Evolutionary conservation across 495 filamentous ascomycete species (phyloP).

Genomic region (Glutinoglossum americanum): DNA sequence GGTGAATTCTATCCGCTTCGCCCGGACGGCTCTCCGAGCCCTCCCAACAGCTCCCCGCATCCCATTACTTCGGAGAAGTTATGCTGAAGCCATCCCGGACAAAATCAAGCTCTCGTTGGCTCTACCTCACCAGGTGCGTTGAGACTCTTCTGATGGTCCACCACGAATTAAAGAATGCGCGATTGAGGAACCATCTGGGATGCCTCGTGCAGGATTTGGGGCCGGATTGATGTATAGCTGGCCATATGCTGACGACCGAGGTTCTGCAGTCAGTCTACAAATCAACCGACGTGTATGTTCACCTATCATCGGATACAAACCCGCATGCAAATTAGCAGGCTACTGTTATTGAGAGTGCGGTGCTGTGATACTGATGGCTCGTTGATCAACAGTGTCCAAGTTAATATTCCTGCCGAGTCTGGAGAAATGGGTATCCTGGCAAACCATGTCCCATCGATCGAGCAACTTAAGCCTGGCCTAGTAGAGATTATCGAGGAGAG

Average conservation of each 20-base stretch:
- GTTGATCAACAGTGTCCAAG: conserved; percentile 49
- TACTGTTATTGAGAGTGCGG: neutral
- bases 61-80: conserved; percentile 53
- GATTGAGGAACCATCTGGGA: neutral
- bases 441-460: conserved; percentile 96
- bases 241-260: neutral
- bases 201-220: neutral
- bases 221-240: neutral
- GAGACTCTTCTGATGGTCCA: neutral
- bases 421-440: conserved; percentile 99
- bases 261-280: conserved; percentile 44
- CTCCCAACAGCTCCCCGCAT: conserved; percentile 42
- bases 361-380: neutral
- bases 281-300: conserved; percentile 48
- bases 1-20: conserved; percentile 85
- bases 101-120: conserved; percentile 95
- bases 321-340: neutral
- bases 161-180: neutral
- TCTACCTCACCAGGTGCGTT: conserved; percentile 89
- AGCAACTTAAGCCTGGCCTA: conserved; percentile 92
- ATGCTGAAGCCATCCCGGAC: conserved; percentile 85
- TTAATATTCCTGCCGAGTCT: conserved; percentile 95
- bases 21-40: conserved; percentile 63
- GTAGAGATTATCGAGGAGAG: conserved; percentile 91
- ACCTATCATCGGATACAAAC: neutral